A percentile compares a stretch with the other conserved stretches of the same genome.
Conservation (phyloP, 305 asterid species). For the Euphrasia arctica region DNA sequence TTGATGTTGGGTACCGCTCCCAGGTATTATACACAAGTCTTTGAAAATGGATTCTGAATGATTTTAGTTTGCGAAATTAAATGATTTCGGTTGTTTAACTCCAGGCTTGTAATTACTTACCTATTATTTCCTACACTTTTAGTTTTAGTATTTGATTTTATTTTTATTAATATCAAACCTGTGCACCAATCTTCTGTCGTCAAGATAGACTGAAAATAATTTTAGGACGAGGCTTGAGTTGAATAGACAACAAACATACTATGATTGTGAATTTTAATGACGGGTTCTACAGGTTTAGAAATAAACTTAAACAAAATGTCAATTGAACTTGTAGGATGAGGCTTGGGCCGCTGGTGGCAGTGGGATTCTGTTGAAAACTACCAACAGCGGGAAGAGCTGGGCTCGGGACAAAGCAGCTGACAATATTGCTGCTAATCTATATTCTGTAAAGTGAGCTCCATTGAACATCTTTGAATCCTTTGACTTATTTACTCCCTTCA, state of each 20-base stretch:
- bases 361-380: constrained; percentile 84
- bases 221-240: not conserved
- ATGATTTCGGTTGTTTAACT: not conserved
- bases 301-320: too few species aligned
- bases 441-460: constrained; percentile 70
- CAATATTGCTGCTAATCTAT: constrained; percentile 83
- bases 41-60: not conserved
- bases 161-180: not conserved
- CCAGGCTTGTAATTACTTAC: constrained; percentile 1
- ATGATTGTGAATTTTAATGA: not conserved
- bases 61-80: constrained; percentile 1
- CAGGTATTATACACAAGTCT: constrained; percentile 49
- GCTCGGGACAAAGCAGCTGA: constrained; percentile 90
- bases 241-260: not conserved
- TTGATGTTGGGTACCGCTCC: constrained; percentile 95
- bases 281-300: too few species aligned
- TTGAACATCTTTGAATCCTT: not conserved
- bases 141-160: not conserved
- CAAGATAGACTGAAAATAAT: not conserved
- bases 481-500: not conserved
- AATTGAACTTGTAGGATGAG: constrained; percentile 52
- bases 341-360: constrained; percentile 99
- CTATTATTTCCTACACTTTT: not conserved
- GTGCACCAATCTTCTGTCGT: not conserved
- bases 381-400: constrained; percentile 87